Conservation (phyloP, 345 rosid genomes). For the Euphorbia tirucalli region DNA sequence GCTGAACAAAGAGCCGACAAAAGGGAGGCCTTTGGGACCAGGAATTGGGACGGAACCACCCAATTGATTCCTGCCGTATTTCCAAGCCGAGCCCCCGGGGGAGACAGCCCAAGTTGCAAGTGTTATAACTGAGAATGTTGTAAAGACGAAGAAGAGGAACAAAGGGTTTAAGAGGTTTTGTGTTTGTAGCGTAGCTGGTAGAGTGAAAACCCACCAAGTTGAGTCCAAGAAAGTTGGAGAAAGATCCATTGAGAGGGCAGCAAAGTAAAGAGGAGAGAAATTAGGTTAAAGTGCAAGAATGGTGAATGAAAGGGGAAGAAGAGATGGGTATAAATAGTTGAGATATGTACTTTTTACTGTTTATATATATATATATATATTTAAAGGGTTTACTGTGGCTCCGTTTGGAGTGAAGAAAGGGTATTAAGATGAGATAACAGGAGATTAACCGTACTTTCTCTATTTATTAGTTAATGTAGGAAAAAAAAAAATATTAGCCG, state of each 20-base stretch:
- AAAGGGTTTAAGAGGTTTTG: constrained; percentile 14
- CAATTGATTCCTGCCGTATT: constrained; percentile 36
- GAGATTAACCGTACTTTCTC: too few relatives aligned
- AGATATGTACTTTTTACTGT: too few relatives aligned
- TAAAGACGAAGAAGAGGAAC: constrained; percentile 15
- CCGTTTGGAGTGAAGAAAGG: too few relatives aligned
- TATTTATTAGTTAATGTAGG: too few relatives aligned
- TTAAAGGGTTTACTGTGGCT: too few relatives aligned
- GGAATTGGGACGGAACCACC: constrained; percentile 41
- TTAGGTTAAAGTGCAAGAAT: too few relatives aligned
- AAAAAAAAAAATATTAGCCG: too few relatives aligned
- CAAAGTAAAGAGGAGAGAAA: not conserved
- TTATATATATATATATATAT: too few relatives aligned
- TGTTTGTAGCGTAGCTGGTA: constrained; percentile 26
- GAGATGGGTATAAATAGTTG: constrained; percentile 10
- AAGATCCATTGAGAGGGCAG: not conserved
- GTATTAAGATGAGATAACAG: too few relatives aligned
- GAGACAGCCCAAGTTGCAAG: constrained; percentile 31
- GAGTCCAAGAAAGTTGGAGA: constrained; percentile 14
- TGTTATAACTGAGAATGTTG: constrained; percentile 17
- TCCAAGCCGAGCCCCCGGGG: constrained; percentile 49
- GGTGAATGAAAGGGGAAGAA: not conserved
- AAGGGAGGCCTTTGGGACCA: constrained; percentile 43
- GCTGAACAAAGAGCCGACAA: constrained; percentile 41
- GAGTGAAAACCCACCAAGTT: constrained; percentile 32